Evolutionary conservation across 139 green algal species (phyloP), one percentile per base, ranked within the genome.

Genomic region (Marvania coccoides): DNA sequence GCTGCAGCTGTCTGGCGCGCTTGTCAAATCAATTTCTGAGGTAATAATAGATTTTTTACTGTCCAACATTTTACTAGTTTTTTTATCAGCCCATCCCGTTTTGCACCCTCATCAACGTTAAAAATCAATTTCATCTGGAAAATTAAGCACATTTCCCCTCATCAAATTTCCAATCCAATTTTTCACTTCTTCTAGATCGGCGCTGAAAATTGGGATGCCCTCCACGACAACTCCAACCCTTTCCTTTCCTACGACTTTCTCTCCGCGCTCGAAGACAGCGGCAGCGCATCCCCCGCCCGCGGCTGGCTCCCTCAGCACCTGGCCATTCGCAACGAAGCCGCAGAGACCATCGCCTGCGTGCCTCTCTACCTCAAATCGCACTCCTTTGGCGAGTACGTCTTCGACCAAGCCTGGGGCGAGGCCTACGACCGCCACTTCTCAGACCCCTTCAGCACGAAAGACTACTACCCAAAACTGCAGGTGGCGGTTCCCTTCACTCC

Each of bases 381-480:
- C 64, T 81, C 13, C 1, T 72, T 61, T 28, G 84, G 89, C 0
- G 89, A 96, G 62, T 96, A 95, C 58, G 88, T 96, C 3, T 96
- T 96, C 71, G 89, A 96, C 68, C 61, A 73, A 19, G 26, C 26
- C 40, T 94, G 87, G 87, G 87, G 76, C 6, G 65, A 83, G 31
- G 78, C 62, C 5, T 82, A 71, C 39, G 30, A 75, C 1, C 37
- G 47, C 31, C 14, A 45, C 30, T 33, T 64, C 28, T n/a, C n/a
- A n/a, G 29, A 35, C 28, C 48, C 30, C 46, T 42, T 48, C 9
- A 61, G 69, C n/a, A 78, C 74, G 23, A 35, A 72, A 14, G 14
- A 34, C 29, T 96, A 96, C 75, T 96, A 96, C 51, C 91, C 91
- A 3, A 97, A 96, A 75, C 81, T 97, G 38, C 91, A 93, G 75